Base-by-base conservation (phyloP, 2,329 filamentous ascomycete species). In the Balansia obtecta region DNA sequence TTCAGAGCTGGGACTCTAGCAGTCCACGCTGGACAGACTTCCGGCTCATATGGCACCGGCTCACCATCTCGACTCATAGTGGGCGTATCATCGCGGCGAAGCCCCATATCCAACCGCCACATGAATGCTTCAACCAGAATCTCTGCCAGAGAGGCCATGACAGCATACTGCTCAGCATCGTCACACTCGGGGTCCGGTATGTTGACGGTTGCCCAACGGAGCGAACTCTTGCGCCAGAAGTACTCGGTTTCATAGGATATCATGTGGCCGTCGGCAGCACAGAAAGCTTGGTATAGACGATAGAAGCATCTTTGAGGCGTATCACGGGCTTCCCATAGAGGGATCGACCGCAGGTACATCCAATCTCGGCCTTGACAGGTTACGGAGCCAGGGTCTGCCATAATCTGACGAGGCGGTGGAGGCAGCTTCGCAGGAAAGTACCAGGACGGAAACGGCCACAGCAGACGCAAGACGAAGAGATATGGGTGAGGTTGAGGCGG, bases 191-290 rank as follows among this genome's bases (percentile, higher is more conserved):
- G 55, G 47, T 60, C 59, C 1, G 56, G 50, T 15, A 60, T 53
- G 16, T 51, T 50, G 4, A 44, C 50, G 22, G 49, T 49, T 2
- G 52, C 51, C 60, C 57, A 62, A 11, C 22, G 20, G 7, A 55
- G 55, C 33, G 54, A 52, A 15, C 44, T 27, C n/a, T 55, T 55
- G 10, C 53, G 50, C 57, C 58, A 63, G 41, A 61, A 55, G 44
- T 63, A 63, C 53, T 62, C 58, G 11, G 56, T 56, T 52, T 60
- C 60, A 32, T 58, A 61, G 18, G 55, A 53, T 8, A 61, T 55
- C 20, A 60, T 50, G 6, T 49, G 38, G 10, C 57, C 60, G 48
- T 62, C 54, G 11, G 52, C 52, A 34, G 57, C 57, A 47, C 58
- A 61, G n/a, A 60, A 52, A 13, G 57, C 58, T 50, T 63, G 60